Evolutionary conservation across 148 eudicot species (phyloP), one percentile per base, ranked within the genome.

Genomic region (Bassia scoparia): DNA sequence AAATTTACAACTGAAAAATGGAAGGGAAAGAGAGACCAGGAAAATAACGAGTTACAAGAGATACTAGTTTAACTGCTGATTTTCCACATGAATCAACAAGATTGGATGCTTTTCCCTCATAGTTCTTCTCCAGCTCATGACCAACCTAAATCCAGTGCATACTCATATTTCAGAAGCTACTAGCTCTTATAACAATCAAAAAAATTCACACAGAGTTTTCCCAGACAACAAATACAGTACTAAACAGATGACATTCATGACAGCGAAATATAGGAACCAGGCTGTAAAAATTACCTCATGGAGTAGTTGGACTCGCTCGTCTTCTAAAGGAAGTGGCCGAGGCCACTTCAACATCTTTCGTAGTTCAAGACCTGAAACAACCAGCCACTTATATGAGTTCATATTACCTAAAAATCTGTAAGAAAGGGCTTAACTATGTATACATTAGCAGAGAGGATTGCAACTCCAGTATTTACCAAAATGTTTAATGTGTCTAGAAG

Each of bases 91-190:
- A 84, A n/a, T n/a, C n/a, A n/a, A n/a, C n/a, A n/a, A n/a, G n/a
- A n/a, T n/a, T n/a, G n/a, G n/a, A n/a, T n/a, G n/a, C n/a, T 60
- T 87, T 89, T 52, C 96, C 98, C 29, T 86, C 90, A 73, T 90
- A 93, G 77, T 84, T 86, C 72, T 78, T 85, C 85, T 90, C 92
- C 68, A 93, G 80, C 76, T 83, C 96, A 63, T 72, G 70, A 54
- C 98, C 98, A 82, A 93, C 89, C 96, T 90, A 74, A 31, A 13
- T 69, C 69, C n/a, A 55, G 58, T 61, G 53, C 53, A 62, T 9
- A 44, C 2, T 35, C 21, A 11, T n/a, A 31, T 26, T 44, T 3
- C 41, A 26, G 3, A 23, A 23, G 27, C 49, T 21, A 61, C 63
- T 49, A 62, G 65, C 30, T 18, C 29, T 62, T 44, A 14, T 1